Evolutionary conservation across 352 stramenopile species (phyloP).

Genomic region (Phytopythium montanum): DNA sequence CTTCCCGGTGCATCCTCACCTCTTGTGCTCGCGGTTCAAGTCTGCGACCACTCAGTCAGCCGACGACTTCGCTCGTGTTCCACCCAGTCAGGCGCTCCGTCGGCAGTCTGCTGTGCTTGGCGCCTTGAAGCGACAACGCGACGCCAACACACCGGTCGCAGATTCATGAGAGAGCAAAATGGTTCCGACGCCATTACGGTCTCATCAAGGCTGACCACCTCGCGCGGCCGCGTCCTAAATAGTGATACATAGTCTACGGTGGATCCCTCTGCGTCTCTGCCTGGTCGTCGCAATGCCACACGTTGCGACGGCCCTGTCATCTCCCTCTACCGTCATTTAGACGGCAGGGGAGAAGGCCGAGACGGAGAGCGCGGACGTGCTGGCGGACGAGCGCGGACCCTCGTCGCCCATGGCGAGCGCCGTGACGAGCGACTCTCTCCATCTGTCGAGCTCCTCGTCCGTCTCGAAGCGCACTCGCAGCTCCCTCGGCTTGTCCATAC

Average conservation of each 20-base stretch:
- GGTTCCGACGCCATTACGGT: background rate
- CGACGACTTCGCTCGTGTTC: no score
- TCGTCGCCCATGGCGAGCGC: background rate
- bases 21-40: background rate
- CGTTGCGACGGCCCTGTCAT: no score
- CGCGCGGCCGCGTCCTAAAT: background rate
- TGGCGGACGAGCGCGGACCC: background rate
- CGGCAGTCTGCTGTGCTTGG: no score
- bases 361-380: conserved; percentile 1
- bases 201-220: no score
- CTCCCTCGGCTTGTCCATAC: background rate
- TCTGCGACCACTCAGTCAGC: background rate
- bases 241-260: background rate
- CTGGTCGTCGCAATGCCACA: no score
- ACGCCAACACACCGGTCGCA: background rate
- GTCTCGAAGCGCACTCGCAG: conserved; percentile 1
- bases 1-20: no score
- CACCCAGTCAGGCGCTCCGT: no score
- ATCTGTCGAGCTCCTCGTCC: background rate
- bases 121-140: no score
- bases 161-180: background rate
- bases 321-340: background rate
- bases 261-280: no score
- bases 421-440: background rate
- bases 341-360: background rate